Evolutionary conservation across 1,284 basidiomycete species (phyloP), one percentile per base, ranked within the genome.

Genomic region (Apiotrichum laibachii): DNA sequence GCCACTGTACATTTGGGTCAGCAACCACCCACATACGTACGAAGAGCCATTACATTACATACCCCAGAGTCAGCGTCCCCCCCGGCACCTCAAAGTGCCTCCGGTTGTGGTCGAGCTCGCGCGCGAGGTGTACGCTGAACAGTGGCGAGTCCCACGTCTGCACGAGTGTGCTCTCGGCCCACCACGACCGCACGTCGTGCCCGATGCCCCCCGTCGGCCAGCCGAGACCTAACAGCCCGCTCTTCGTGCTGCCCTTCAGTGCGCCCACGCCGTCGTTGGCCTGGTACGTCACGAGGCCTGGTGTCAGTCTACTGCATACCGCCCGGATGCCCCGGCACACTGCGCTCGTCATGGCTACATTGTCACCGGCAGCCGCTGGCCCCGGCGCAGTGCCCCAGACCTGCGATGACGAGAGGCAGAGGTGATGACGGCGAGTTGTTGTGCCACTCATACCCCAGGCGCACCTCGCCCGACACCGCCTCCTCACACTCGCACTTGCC

Each of bases 51-150:
- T n/a, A 21, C 26, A 7, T 3, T 31, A 22, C 13, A 26, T 34
- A 53, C 19, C 55, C 35, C 43, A 93, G 84, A 2, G 85, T 87
- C 66, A 92, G 86, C 0, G 83, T 82, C 12, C 91, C 91, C 57
- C 90, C 90, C 19, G 62, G 39, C 12, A 44, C 31, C 31, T 53
- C 51, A 21, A 43, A 44, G 26, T 53, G 1, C 21, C 5, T n/a
- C n/a, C 15, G 26, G 83, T 81, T 68, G 88, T 86, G 52, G 43
- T 49, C 15, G 26, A 46, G 39, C 9, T 44, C 52, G 35, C 89
- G 83, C 21, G 87, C 87, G 34, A 93, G 80, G 64, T 88, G 86
- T 72, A 92, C 88, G 0, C 83, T 83, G 84, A 92, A 89, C 31
- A 89, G 63, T 0, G 87, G 86, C 8, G 81, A 68, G 57, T 85